Evolutionary conservation across 176 grass and related monocot genomes (phyloP), one percentile per base, ranked within the genome.

Genomic region (Avena sativa): DNA sequence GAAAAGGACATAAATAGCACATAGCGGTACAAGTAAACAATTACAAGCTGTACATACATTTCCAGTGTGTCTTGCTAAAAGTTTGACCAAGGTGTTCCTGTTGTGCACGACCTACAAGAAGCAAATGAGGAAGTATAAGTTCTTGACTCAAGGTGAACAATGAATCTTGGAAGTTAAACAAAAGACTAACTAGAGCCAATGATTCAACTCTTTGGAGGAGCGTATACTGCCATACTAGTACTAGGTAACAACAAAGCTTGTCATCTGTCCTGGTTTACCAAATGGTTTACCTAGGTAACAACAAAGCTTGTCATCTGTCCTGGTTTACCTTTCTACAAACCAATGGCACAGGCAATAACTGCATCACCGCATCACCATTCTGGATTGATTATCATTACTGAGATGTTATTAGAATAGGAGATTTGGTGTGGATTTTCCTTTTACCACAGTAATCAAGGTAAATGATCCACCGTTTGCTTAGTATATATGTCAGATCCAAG

Each of bases 11-110:
- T 23, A 19, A 16, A 78, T 1, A 51, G 23, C 66, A 71, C 5
- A 78, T 1, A 51, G 23, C 66, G 71, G 8, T 58, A 36, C 13
- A 85, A 81, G 25, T 65, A 71, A 82, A 32, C 65, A 49, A 12
- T 68, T 88, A 83, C 5, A 89, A 74, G 59, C 34, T 86, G 62
- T 56, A 71, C 94, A 87, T 87, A 96, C 97, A 96, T 96, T 96
- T 87, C 97, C 92, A 64, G 97, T 99, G 91, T 99, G 97, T 81
- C 90, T 90, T 53, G 90, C 78, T 62, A 99, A 77, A 90, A 96
- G 97, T 90, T 90, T 94, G 60, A 90, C 85, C 32, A 99, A 85
- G 34, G 85, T 93, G 19, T 99, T 90, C 88, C 87, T 92, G 77
- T 99, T 95, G 71, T 89, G 88, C 86, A 96, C 83, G 0, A 91